Evolutionary conservation across 1,284 basidiomycete genomes (phyloP).

Genomic region (Melanopsichium pennsylvanicum): DNA sequence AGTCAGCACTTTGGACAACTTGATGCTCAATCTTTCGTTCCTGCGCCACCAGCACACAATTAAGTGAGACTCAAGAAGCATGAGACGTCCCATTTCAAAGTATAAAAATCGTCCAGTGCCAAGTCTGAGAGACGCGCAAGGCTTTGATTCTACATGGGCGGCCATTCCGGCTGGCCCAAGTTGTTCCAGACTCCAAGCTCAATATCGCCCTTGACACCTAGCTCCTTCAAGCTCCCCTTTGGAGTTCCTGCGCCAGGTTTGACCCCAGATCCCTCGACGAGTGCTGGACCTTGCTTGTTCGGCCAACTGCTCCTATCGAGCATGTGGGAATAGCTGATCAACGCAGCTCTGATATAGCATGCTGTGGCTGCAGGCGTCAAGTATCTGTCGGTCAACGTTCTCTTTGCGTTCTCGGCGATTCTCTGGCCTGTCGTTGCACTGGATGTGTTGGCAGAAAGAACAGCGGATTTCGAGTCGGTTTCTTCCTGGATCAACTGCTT

Average conservation of each 20-base stretch:
- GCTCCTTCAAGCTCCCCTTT: slow-evolving; percentile 35
- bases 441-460: too few species aligned
- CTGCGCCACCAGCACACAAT: too few species aligned
- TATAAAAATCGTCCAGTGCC: too few species aligned
- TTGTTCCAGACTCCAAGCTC: slow-evolving; percentile 48
- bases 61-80: too few species aligned
- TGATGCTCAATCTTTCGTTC: too few species aligned
- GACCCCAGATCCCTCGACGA: slow-evolving; percentile 28
- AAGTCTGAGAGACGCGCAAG: neutral
- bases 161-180: slow-evolving; percentile 49
- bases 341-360: slow-evolving; percentile 46
- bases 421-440: slow-evolving; percentile 8
- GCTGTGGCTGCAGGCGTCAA: slow-evolving; percentile 39
- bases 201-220: slow-evolving; percentile 43
- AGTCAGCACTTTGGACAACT: neutral
- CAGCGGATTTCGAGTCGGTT: too few species aligned
- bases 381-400: slow-evolving; percentile 43
- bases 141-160: slow-evolving; percentile 11
- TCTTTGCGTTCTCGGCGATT: slow-evolving; percentile 24
- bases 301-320: slow-evolving; percentile 26
- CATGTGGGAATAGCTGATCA: slow-evolving; percentile 24
- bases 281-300: neutral
- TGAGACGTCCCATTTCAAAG: too few species aligned
- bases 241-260: slow-evolving; percentile 37
- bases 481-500: slow-evolving; percentile 12